Percentiles rank a stretch among this genome's conserved stretches.
These are phyloP conservation scores for Pseudomicrostroma phylloplanum DNA, from an alignment of 1,284 basidiomycete species.

Conservation along the genomic window DNA sequence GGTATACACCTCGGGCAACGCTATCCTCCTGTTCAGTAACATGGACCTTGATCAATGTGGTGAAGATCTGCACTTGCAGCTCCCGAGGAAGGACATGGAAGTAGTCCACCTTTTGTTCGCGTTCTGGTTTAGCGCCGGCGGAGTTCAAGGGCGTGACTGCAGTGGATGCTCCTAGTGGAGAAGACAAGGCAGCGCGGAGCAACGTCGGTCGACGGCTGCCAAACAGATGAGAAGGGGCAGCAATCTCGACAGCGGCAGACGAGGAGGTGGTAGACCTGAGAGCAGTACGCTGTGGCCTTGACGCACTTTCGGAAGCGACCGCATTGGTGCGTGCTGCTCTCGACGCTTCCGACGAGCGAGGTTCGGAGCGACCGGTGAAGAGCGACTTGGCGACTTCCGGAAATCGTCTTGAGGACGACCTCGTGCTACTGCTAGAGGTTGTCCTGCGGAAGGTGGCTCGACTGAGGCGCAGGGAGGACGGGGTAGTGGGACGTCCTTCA, in stretches of 20 bases:
- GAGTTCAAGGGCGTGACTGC: constrained; percentile 7
- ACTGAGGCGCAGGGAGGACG: too few species aligned
- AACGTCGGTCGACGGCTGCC: neutral
- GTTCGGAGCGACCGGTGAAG: too few species aligned
- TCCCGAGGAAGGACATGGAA: constrained; percentile 8
- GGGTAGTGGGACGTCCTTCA: too few species aligned
- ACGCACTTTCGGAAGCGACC: too few species aligned
- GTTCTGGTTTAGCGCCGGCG: neutral
- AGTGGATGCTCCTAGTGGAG: neutral
- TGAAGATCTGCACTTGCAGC: constrained; percentile 3
- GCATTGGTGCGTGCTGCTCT: too few species aligned
- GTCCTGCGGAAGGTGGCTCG: too few species aligned
- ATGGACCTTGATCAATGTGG: neutral
- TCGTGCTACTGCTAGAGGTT: too few species aligned
- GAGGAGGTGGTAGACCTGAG: neutral
- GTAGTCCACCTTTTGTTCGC: too few species aligned
- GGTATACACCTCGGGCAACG: neutral
- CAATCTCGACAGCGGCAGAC: neutral
- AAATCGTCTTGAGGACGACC: too few species aligned
- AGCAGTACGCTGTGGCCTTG: too few species aligned
- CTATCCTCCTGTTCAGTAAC: constrained; percentile 6
- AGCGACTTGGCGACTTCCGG: too few species aligned
- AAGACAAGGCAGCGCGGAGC: neutral
- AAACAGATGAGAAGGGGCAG: neutral
- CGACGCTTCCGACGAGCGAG: too few species aligned